Base-by-base conservation (phyloP, 2,329 filamentous ascomycete species). In the Colletotrichum viniferum region DNA sequence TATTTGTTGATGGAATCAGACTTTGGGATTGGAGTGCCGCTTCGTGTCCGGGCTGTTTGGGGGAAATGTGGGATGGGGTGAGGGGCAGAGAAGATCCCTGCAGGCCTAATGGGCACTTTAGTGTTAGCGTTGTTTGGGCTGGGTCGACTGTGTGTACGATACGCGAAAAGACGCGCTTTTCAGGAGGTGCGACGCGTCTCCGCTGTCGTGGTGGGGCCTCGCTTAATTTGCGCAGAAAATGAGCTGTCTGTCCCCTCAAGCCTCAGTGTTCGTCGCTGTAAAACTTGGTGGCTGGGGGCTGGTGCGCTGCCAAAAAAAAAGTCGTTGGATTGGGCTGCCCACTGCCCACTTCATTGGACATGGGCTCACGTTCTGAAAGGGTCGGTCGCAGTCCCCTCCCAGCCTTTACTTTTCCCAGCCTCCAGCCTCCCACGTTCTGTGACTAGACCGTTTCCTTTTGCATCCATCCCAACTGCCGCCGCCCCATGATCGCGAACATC, bases 131-230 rank as follows among this genome's bases (percentile, higher is more conserved):
- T 32, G 36, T 48, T 34, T 60, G 26, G 63, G 18, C 28, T 6
- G n/a, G 36, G 30, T 62, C 36, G 43, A 65, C 28, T 63, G 60
- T 58, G 52, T 64, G n/a, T 38, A n/a, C 13, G 24, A 64, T 65
- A 73, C 76, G 75, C 70, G 76, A 77, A 77, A 77, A 69, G 30
- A 72, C 76, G 75, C 76, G 76, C 36, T 62, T 30, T 43, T 58
- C 52, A 69, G 56, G 60, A 68, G 71, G 38, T 52, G 16, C 58
- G 52, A 69, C 76, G 73, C 73, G 69, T 73, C 48, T 43, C 56
- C 56, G 24, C 43, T 8, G 56, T 21, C 8, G 60, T 21, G 26
- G 65, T 76, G 74, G 74, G 55, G 38, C 63, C 24, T 76, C 71
- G 74, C 74, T 76, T 76, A 74, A 76, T 61, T 65, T 71, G 43